These are phyloP conservation scores for Diaporthe sp. DNA, from an alignment of 2,329 filamentous ascomycete genomes.

Conservation along the genomic window DNA sequence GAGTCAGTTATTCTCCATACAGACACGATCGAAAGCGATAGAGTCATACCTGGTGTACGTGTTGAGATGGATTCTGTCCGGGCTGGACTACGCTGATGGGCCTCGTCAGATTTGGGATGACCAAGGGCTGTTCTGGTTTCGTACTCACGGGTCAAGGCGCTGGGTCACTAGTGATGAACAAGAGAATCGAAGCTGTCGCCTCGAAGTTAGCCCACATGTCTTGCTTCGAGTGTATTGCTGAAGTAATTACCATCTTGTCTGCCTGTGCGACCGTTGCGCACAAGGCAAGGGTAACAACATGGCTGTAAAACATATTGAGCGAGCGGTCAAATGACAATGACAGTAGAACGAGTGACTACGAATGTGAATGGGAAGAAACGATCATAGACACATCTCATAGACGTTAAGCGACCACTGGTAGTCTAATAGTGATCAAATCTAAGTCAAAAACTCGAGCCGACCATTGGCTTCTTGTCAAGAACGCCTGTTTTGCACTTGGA, in stretches of 20 bases:
- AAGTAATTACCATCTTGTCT: conserved; percentile 4
- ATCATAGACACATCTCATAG: neutral
- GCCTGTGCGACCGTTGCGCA: conserved; percentile 12
- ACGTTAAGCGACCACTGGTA: no score
- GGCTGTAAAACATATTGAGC: conserved; percentile 4
- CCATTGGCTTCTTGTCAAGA: neutral
- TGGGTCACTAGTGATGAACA: conserved; percentile 62
- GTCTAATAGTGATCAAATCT: neutral
- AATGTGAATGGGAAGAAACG: neutral
- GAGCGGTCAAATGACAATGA: neutral
- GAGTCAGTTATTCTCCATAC: neutral
- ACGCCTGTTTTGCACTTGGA: neutral
- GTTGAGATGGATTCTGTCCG: conserved; percentile 58
- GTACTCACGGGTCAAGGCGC: conserved; percentile 42
- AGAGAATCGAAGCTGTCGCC: conserved; percentile 46
- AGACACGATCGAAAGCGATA: rapidly evolving
- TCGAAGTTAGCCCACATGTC: neutral
- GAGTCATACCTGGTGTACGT: conserved; percentile 57
- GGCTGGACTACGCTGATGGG: conserved; percentile 41
- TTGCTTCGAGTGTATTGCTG: neutral
- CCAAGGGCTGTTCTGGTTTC: neutral
- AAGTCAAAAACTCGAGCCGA: neutral
- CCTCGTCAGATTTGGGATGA: neutral
- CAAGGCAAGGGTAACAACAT: neutral
- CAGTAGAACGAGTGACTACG: neutral